phyloP scores from a whole-genome alignment of 495 filamentous ascomycete species.

The Cryomyces antarcticus region DNA sequence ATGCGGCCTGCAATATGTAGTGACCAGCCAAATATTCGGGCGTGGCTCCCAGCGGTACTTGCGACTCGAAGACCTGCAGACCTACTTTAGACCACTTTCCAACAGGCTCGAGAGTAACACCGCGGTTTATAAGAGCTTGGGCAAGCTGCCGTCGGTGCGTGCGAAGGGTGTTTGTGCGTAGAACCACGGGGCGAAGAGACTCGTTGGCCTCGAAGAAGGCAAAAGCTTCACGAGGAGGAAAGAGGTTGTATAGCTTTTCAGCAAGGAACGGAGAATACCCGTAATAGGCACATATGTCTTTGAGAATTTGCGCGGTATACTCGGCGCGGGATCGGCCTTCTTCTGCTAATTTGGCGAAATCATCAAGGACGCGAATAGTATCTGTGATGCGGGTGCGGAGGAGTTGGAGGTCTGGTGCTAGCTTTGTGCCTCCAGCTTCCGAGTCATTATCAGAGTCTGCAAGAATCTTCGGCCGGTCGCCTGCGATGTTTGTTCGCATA shows the following conservation, averaged over 20 bases:
- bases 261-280: slow-evolving; percentile 71
- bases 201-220: slow-evolving; percentile 99
- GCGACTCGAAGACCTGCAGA: slow-evolving; percentile 83
- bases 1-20: slow-evolving; percentile 93
- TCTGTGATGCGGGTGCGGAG: slow-evolving; percentile 83
- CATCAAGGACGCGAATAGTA: slow-evolving; percentile 73
- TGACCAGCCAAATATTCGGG: slow-evolving; percentile 94
- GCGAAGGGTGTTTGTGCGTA: slow-evolving; percentile 85
- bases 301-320: slow-evolving; percentile 66
- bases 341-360: slow-evolving; percentile 61
- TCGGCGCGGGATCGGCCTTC: slow-evolving; percentile 63
- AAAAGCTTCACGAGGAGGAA: slow-evolving; percentile 84
- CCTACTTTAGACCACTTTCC: slow-evolving; percentile 98
- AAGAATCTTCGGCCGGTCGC: slow-evolving; percentile 55
- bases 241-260: slow-evolving; percentile 75
- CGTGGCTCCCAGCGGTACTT: slow-evolving; percentile 89
- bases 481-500: slow-evolving; percentile 84
- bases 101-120: slow-evolving; percentile 86
- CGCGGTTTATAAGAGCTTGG: slow-evolving; percentile 88
- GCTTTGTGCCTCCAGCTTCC: slow-evolving; percentile 29
- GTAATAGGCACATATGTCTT: slow-evolving; percentile 88
- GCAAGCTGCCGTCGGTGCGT: slow-evolving; percentile 84
- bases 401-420: slow-evolving; percentile 78
- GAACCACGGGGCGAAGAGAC: slow-evolving; percentile 65
- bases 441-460: slow-evolving; percentile 30